Conservation (phyloP, 2,329 filamentous ascomycete species). For the Fusarium sp. region DNA sequence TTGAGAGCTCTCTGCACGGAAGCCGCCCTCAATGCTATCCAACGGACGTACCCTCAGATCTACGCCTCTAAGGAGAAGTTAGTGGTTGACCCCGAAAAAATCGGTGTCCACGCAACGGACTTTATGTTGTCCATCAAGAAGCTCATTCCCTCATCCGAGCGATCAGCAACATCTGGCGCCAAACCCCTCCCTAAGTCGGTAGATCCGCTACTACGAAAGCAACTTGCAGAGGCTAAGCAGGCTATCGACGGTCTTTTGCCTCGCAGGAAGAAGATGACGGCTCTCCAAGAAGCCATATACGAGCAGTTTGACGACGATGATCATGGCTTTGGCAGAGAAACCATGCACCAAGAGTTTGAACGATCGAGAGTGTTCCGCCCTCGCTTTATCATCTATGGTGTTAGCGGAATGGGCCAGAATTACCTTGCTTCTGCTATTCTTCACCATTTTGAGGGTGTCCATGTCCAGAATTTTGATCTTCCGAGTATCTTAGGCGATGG, state of each 20-base stretch:
- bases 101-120: constrained; percentile 90
- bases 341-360: constrained; percentile 83
- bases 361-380: constrained; percentile 90
- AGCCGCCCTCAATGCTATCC: constrained; percentile 94
- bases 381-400: constrained; percentile 85
- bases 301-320: constrained; percentile 88
- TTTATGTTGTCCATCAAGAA: constrained; percentile 98
- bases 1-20: constrained; percentile 95
- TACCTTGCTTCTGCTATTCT: constrained; percentile 89
- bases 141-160: constrained; percentile 93
- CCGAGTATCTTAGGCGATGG: constrained; percentile 89
- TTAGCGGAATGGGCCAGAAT: constrained; percentile 91
- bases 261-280: constrained; percentile 87
- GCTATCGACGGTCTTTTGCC: constrained; percentile 85
- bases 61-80: constrained; percentile 93
- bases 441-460: constrained; percentile 92
- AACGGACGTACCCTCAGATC: constrained; percentile 95
- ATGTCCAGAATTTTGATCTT: constrained; percentile 95
- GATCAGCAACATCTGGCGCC: constrained; percentile 88
- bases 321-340: constrained; percentile 88
- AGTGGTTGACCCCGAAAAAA: constrained; percentile 86
- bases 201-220: constrained; percentile 83
- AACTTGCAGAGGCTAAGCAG: constrained; percentile 78
- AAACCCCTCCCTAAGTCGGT: constrained; percentile 84
- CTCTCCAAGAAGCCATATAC: constrained; percentile 93